A percentile compares a stretch with the other conserved stretches of the same genome.
Evolutionary conservation across 257 asterid genomes (phyloP).

Genomic region (Osmanthus fragrans): DNA sequence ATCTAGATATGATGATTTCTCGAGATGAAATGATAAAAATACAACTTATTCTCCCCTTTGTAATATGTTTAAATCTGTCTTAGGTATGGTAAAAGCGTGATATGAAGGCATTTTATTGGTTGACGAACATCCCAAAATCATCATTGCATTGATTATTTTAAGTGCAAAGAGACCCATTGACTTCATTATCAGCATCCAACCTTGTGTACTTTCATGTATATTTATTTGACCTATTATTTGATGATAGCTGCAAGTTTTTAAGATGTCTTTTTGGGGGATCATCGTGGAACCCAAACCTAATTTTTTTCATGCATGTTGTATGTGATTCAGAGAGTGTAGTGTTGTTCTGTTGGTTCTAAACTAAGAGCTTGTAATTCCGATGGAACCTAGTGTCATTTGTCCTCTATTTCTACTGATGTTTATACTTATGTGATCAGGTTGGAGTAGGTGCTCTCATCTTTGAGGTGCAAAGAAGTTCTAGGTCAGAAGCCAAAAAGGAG

Average conservation of each 20-base stretch:
- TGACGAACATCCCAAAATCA: not conserved
- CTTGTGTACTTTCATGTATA: not conserved
- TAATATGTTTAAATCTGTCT: not conserved
- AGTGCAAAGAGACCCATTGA: not conserved
- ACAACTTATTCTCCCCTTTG: not conserved
- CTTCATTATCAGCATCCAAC: not conserved
- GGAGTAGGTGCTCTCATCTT: conserved; percentile 77
- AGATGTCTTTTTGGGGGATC: not conserved
- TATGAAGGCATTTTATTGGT: not conserved
- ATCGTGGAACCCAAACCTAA: not conserved
- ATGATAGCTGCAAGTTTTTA: conserved; percentile 5
- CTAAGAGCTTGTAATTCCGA: not conserved
- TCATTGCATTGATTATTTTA: not conserved
- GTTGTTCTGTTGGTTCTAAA: not conserved
- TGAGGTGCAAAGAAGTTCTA: conserved; percentile 89
- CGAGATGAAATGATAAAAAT: not conserved
- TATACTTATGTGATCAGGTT: conserved; percentile 49
- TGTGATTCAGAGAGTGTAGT: not conserved
- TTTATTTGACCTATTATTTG: not conserved
- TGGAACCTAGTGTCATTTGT: conserved; percentile 2
- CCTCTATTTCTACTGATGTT: conserved; percentile 10
- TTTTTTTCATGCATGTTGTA: not conserved
- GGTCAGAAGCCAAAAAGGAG: conserved; percentile 95
- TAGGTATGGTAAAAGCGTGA: not conserved
- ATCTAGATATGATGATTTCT: not conserved